Percentiles rank a stretch among this genome's conserved stretches.
These are phyloP conservation scores for Penicillium sp. DNA, from an alignment of 2,329 filamentous ascomycete species.

Conservation along the genomic window DNA sequence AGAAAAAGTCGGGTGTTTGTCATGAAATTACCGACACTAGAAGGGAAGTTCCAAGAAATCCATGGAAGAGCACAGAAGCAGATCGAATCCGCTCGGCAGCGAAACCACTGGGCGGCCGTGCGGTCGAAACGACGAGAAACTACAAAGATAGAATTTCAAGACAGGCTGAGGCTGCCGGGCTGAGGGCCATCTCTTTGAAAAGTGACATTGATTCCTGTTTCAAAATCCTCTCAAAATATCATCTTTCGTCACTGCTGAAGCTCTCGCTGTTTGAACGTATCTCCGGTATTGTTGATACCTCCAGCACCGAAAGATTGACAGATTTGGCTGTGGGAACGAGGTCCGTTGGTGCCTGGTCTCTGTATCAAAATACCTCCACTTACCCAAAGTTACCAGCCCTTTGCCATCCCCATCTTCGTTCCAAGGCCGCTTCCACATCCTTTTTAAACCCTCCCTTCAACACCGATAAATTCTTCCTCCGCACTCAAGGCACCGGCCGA, in stretches of 20 bases:
- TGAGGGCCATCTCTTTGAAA: constrained; percentile 16
- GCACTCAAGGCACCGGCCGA: constrained; percentile 11
- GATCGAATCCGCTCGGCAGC: constrained; percentile 36
- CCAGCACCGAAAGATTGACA: constrained; percentile 20
- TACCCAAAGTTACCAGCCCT: constrained; percentile 15
- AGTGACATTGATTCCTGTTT: constrained; percentile 9
- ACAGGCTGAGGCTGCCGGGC: constrained; percentile 5
- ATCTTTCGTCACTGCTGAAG: not conserved
- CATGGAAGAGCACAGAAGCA: constrained; percentile 38
- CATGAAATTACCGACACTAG: constrained; percentile 22
- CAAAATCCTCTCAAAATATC: not conserved
- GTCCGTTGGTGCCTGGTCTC: constrained; percentile 25
- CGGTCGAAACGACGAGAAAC: constrained; percentile 26
- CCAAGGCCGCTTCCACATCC: constrained; percentile 22
- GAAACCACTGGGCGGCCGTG: constrained; percentile 22
- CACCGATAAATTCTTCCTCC: constrained; percentile 20
- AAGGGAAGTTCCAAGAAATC: constrained; percentile 33
- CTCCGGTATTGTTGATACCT: constrained; percentile 25
- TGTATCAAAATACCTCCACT: constrained; percentile 16
- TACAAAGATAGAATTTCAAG: constrained; percentile 14
- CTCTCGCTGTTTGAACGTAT: constrained; percentile 21
- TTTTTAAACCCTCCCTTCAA: constrained; percentile 21
- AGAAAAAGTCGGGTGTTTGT: constrained; percentile 1
- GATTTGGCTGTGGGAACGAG: constrained; percentile 6
- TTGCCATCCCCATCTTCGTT: constrained; percentile 14